Percentiles rank a stretch among this genome's conserved stretches.
Evolutionary conservation across 2,329 filamentous ascomycete genomes (phyloP).

Genomic region (Cadophora sp.): DNA sequence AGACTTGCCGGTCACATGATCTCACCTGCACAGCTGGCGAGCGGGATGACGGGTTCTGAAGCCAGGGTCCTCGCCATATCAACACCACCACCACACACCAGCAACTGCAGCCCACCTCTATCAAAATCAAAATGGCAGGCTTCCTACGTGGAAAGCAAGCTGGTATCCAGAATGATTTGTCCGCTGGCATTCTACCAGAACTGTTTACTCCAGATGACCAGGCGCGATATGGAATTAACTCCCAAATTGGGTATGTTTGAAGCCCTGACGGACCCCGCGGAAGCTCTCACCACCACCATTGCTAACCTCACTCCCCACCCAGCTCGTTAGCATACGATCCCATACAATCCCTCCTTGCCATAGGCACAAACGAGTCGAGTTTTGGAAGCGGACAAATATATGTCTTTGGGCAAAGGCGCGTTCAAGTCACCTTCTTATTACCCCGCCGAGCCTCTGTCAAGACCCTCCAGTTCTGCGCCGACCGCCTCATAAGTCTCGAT

Average conservation of each 20-base stretch:
- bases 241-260: constrained; percentile 65
- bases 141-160: constrained; percentile 93
- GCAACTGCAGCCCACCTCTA: background rate
- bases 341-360: constrained; percentile 88
- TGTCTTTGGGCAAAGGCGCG: constrained; percentile 81
- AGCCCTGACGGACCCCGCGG: constrained; percentile 6
- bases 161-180: constrained; percentile 90
- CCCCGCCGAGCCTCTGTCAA: constrained; percentile 77
- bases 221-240: constrained; percentile 82
- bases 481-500: constrained; percentile 85
- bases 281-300: constrained; percentile 17
- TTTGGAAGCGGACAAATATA: constrained; percentile 90
- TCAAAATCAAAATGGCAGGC: constrained; percentile 69
- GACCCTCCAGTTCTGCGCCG: constrained; percentile 82
- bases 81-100: constrained; percentile 17
- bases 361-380: constrained; percentile 87
- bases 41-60: constrained; percentile 16
- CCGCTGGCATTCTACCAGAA: constrained; percentile 77
- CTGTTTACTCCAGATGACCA: constrained; percentile 86
- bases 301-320: constrained; percentile 44
- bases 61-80: background rate
- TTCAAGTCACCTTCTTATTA: constrained; percentile 76
- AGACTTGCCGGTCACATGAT: constrained; percentile 16
- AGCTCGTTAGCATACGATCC: constrained; percentile 91
- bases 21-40: background rate